Base-by-base conservation (phyloP, 495 filamentous ascomycete species). In the Hypoxylon fragiforme region DNA sequence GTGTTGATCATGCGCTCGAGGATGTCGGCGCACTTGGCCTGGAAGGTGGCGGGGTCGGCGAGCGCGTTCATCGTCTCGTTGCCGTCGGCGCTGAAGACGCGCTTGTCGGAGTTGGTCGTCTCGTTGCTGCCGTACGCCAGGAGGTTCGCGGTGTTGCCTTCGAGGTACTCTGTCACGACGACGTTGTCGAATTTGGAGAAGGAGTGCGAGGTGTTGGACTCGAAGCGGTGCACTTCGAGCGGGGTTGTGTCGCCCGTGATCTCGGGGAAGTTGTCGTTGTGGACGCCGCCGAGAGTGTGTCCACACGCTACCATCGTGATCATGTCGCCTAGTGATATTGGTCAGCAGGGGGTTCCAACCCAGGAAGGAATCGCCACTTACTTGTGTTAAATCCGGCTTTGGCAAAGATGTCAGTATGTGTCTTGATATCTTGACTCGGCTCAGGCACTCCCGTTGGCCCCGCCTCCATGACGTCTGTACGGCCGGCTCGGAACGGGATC, bases 1-100 rank as follows among this genome's bases (percentile, higher is more conserved):
- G 69, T 66, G 34, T 76, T 67, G 21, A 77, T 67, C 72, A 77
- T 73, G 28, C 69, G 69, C 44, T 68, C 62, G 11, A 75, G 65
- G 19, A 75, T 52, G n/a, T 42, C 50, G 12, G 61, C 48, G 49
- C 74, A 77, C 14, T 57, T 59, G 11, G 45, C 34, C 41, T 57
- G 40, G 44, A 77, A 78, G 8, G 60, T 57, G 13, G 48, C 38
- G 5, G 67, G 61, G 22, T 67, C 40, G 2, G 62, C 52, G 54
- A 78, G 44, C 6, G 48, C 41, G 2, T 43, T 51, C 26, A 78
- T 75, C 2, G 71, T 73, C 2, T 24, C 55, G 34, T 75, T 75
- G 0, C 51, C 50, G 44, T 78, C 75, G 8, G 70, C 62, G 11
- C 44, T 56, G 53, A 72, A 78, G 13, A 78, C 62, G 3, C 65